These are phyloP conservation scores for Acanthochlamys bracteata DNA, from an alignment of 106 monocot species.

Conservation along the genomic window DNA sequence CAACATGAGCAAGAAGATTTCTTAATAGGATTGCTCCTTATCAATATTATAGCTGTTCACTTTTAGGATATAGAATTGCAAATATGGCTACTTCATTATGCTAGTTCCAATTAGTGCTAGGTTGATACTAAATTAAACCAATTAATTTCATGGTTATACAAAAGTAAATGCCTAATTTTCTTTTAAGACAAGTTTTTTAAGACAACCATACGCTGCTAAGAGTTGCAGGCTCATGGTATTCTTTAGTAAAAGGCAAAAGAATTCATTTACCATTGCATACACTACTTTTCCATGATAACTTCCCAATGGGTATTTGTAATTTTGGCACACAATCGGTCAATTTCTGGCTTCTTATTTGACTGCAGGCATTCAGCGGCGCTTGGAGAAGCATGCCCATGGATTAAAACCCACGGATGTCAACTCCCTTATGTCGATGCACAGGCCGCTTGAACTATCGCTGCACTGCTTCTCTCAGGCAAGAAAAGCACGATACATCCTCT, in stretches of 20 bases:
- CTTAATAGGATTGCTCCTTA: too few species aligned
- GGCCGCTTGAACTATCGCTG: not conserved
- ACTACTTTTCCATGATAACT: too few species aligned
- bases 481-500: conserved; percentile 17
- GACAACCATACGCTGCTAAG: not conserved
- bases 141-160: too few species aligned
- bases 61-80: too few species aligned
- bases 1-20: too few species aligned
- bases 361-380: conserved; percentile 17
- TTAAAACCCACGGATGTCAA: conserved; percentile 24
- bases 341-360: not conserved
- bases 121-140: too few species aligned
- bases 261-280: not conserved
- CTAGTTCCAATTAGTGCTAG: too few species aligned
- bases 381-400: conserved; percentile 20
- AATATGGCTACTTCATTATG: too few species aligned
- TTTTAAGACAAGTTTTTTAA: not conserved
- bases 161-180: too few species aligned
- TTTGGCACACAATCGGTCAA: not conserved
- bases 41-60: too few species aligned
- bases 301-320: not conserved
- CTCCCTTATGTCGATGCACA: not conserved
- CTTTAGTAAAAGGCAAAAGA: not conserved
- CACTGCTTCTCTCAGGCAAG: conserved; percentile 4
- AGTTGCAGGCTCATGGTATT: not conserved